Percentiles rank a stretch among this genome's conserved stretches.
phyloP scores from a whole-genome alignment of 306 rosid genomes.

The Bauhinia variegata region DNA sequence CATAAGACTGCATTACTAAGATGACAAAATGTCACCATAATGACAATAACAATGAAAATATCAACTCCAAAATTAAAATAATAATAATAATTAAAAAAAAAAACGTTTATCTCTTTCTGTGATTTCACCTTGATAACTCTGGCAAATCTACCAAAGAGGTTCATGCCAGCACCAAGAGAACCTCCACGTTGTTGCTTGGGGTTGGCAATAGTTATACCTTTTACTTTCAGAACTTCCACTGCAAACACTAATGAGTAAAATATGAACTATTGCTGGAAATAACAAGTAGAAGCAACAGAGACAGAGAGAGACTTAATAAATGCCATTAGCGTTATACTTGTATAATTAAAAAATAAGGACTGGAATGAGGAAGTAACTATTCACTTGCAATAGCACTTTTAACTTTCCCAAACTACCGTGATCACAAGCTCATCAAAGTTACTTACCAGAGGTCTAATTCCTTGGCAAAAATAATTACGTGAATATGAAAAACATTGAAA shows the following conservation, averaged over 20 bases:
- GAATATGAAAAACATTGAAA: too few relatives aligned
- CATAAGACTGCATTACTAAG: slow-evolving; percentile 80
- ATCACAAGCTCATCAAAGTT: too few relatives aligned
- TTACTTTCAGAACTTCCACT: slow-evolving; percentile 46
- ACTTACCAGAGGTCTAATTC: not conserved
- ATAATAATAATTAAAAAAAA: too few relatives aligned
- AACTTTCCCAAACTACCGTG: not conserved
- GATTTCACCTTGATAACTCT: slow-evolving; percentile 83
- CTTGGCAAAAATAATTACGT: too few relatives aligned
- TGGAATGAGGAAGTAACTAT: not conserved
- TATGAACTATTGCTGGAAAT: not conserved
- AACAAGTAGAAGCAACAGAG: not conserved
- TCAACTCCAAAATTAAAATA: slow-evolving; percentile 26
- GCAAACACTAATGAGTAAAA: not conserved
- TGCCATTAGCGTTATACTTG: not conserved
- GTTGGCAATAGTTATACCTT: slow-evolving; percentile 46
- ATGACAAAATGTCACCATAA: slow-evolving; percentile 38
- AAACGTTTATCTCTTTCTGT: not conserved
- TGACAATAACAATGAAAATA: slow-evolving; percentile 36
- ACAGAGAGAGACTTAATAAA: not conserved
- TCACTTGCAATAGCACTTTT: not conserved
- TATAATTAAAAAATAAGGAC: not conserved
- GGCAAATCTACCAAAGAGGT: slow-evolving; percentile 83
- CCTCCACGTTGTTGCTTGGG: slow-evolving; percentile 60
- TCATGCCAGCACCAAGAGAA: slow-evolving; percentile 77